A percentile compares a stretch with the other conserved stretches of the same genome.
These are phyloP conservation scores for Kodamaea sp. DNA, from an alignment of 1,139 yeast species.

Conservation along the genomic window DNA sequence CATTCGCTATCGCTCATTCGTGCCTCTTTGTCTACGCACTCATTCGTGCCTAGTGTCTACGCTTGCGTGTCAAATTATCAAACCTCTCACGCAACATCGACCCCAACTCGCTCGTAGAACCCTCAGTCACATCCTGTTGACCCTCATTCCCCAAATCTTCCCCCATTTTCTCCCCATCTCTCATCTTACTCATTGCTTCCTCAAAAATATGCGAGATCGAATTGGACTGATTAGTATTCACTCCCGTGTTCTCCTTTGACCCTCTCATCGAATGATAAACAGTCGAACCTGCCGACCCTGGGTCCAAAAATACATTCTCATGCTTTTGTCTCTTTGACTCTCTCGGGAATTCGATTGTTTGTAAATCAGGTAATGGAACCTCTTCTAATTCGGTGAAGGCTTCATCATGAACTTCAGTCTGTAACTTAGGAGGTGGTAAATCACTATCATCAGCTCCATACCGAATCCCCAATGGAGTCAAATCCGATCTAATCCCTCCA, in stretches of 20 bases:
- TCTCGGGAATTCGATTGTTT: conserved; percentile 6
- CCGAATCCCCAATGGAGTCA: conserved; percentile 27
- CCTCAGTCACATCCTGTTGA: conserved; percentile 19
- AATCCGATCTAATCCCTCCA: conserved; percentile 15
- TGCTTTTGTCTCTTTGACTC: conserved; percentile 9
- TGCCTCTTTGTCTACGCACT: too few species aligned
- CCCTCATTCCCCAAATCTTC: conserved; percentile 12
- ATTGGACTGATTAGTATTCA: conserved; percentile 20
- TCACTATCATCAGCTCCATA: conserved; percentile 32
- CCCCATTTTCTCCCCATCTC: conserved; percentile 11
- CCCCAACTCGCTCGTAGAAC: conserved; percentile 32
- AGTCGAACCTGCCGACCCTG: conserved; percentile 26
- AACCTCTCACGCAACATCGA: conserved; percentile 29
- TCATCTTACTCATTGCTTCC: conserved; percentile 20
- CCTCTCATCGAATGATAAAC: conserved; percentile 28
- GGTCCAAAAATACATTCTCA: conserved; percentile 35
- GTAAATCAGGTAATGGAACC: conserved; percentile 14
- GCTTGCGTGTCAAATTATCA: conserved; percentile 25
- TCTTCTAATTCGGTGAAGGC: conserved; percentile 13
- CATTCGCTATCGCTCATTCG: too few species aligned
- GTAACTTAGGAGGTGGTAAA: conserved; percentile 29
- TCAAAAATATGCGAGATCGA: conserved; percentile 33
- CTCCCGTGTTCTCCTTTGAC: conserved; percentile 19
- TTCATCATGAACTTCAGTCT: conserved; percentile 8
- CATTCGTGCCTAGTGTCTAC: too few species aligned